Conservation (phyloP, 2,329 filamentous ascomycete genomes). For the Phialemonium atrogriseum region DNA sequence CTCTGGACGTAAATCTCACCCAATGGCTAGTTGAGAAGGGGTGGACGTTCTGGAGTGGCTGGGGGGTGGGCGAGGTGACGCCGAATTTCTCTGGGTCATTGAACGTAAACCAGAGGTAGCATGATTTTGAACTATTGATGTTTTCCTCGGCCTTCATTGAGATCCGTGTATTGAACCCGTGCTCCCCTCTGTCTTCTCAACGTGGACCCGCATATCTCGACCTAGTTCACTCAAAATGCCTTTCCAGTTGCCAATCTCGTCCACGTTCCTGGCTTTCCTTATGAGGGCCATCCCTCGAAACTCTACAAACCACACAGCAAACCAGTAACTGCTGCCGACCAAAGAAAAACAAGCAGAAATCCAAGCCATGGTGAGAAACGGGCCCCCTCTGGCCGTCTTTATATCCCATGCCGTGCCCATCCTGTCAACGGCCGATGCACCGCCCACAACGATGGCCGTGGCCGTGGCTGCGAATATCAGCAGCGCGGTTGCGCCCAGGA, state of each 20-base stretch:
- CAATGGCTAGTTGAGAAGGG: no score
- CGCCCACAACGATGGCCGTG: conserved; percentile 10
- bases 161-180: no score
- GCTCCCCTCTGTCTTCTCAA: no score
- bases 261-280: conserved; percentile 10
- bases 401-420: conserved; percentile 9
- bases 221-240: conserved; percentile 14
- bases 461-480: conserved; percentile 8
- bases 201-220: conserved; percentile 9
- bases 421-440: conserved; percentile 4
- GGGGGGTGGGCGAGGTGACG: no score
- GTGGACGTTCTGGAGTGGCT: no score
- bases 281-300: conserved; percentile 12
- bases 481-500: conserved; percentile 6
- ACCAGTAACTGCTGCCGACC: conserved; percentile 11
- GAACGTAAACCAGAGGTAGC: no score
- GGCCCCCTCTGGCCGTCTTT: conserved; percentile 6
- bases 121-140: no score
- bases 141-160: no score
- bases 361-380: conserved; percentile 13
- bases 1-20: no score
- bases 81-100: no score
- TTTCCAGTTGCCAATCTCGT: conserved; percentile 14
- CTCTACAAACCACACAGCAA: conserved; percentile 16
- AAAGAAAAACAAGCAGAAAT: conserved; percentile 8